Base-by-base conservation (phyloP, 306 rosid species). In the Cotoneaster glaucophyllus region DNA sequence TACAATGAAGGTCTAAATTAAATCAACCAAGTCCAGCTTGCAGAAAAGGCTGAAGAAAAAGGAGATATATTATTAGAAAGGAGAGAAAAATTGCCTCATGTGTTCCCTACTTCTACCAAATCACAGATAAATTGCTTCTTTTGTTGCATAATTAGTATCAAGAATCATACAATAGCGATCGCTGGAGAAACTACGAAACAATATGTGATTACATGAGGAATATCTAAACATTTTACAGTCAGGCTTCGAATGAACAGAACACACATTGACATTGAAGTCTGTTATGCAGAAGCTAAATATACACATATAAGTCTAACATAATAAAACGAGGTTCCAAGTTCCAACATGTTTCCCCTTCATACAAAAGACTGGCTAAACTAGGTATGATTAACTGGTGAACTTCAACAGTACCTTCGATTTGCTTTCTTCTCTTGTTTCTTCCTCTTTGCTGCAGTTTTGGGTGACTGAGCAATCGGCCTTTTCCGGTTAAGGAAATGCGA, bases 371-470 rank as follows among this genome's bases (percentile, higher is more conserved):
- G 34, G 19, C 3, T 5, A 61, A 14, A 61, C 65, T 26, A 26
- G 26, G 13, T 22, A 34, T 12, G 21, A 25, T 24, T 61, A 61
- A 25, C 32, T 26, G 34, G 65, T 26, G 32, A 25, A 61, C 18
- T 61, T 61, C 32, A 72, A 4, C 26, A 56, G 52, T 37, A 75
- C 58, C 48, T 65, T 77, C 73, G 63, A 74, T 65, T 74, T 82
- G 64, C 41, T 56, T 41, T 9, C 3, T 68, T 18, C 28, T 75
- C 19, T 25, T 71, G 15, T 57, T 57, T 82, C 84, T 69, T 82
- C 80, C 85, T 83, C 84, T 85, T 85, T 32, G 80, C 59, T 28
- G 87, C 84, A 43, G 69, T 56, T 56, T 56, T 24, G 21, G 73
- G 26, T 45, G 50, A 26, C 4, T 31, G 31, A 59, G 28, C 71